Base-by-base conservation (phyloP, 495 filamentous ascomycete species). In the Aspergillus baeticus region DNA sequence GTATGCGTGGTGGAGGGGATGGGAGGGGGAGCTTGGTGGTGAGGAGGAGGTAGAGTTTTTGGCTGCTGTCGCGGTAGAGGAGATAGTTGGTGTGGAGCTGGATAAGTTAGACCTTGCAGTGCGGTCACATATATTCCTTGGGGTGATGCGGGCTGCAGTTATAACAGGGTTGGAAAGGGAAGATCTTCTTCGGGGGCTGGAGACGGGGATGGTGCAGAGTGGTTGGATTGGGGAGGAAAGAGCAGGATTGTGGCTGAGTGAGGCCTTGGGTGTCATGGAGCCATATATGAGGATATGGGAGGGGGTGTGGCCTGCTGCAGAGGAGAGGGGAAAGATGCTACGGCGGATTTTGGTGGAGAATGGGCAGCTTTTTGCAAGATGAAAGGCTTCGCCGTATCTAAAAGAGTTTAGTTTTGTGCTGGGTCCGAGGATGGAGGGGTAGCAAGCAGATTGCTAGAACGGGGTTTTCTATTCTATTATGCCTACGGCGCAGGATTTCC, bases 321-420 rank as follows among this genome's bases (percentile, higher is more conserved):
- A 59, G 45, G 55, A 56, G 51, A 56, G 62, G 36, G 52, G 51
- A 35, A 29, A 61, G 59, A 51, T 59, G 51, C 55, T 65, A 52
- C 62, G 36, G 58, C 58, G 23, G 45, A 64, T 64, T 38, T 58
- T 64, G 58, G 51, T 61, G 51, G 62, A 64, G 54, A 64, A 64
- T 64, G 54, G 49, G 59, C 62, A 65, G 56, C 62, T 65, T 34
- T 65, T 65, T 57, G 62, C 62, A 62, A 50, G 59, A 23, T 65
- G 62, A 51, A 65, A 37, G 48, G 4, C 50, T 29, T 64, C 58
- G 29, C 55, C 49, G 14, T 31, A 47, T 61, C 58, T 45, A 34
- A 64, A 61, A 26, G 47, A 64, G 58, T 61, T 61, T 45, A 55
- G 17, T 55, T 64, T 64, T 61, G 58, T 26, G 58, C 62, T 64